Evolutionary conservation across 2,329 filamentous ascomycete species (phyloP), one percentile per base, ranked within the genome.

Genomic region (Talaromyces sp.): DNA sequence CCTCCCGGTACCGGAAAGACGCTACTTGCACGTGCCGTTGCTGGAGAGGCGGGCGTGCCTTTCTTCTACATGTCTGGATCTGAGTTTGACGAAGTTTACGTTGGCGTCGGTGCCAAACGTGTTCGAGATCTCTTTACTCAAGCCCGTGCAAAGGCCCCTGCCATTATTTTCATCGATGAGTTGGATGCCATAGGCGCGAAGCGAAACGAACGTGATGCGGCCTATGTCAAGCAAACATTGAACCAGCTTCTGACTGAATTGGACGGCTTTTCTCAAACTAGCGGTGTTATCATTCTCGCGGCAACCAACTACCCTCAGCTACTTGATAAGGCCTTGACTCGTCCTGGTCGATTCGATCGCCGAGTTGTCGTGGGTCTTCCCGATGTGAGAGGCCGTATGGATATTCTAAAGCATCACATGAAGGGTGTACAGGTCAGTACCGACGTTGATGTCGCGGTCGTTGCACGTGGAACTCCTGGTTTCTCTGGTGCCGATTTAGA

Each of bases 21-120:
- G 11, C 84, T 99, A 40, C 84, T 99, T 61, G 94, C 94, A 62
- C 88, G 94, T 68, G 95, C 94, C 57, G 94, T 99, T 61, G 94
- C 94, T 50, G 94, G 94, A 54, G 94, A 99, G 78, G 92, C 94
- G 56, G 94, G 93, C 57, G 94, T 99, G 17, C 94, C 94, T 1
- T 99, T 99, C 81, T 99, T 97, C 81, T 99, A 97, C 82, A 97
- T 99, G 93, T 99, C 94, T 69, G 94, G 94, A 53, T 96, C 91
- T 59, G 94, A 99, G 73, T 99, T 99, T 70, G 94, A 99, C 69
- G 94, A 99, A 75, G 88, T 99, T 54, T 99, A 97, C 69, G 95
- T 99, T 36, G 94, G 94, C 70, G 94, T 99, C 56, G 91, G 92
- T 70, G 91, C 91, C 46, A 96, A 99, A 80, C 89, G 94, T 69